Percentiles rank a stretch among this genome's conserved stretches.
Evolutionary conservation across 805 yeast species (phyloP).

Genomic region (Debaryomyces hansenii): DNA sequence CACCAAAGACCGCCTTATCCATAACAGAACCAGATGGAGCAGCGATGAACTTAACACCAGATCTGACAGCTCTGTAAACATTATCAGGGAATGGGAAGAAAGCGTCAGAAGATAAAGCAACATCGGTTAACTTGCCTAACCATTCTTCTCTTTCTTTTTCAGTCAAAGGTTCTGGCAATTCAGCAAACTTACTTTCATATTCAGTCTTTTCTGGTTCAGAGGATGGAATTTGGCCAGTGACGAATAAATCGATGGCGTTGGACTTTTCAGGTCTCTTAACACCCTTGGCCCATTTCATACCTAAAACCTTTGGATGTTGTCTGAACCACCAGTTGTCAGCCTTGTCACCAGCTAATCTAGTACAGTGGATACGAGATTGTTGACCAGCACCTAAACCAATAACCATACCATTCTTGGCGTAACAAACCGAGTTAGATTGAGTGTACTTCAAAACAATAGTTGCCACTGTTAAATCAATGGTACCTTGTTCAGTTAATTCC

Average conservation of each 20-base stretch:
- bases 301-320: slow-evolving; percentile 94
- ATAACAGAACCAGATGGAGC: slow-evolving; percentile 98
- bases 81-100: slow-evolving; percentile 99
- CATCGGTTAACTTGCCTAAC: slow-evolving; percentile 76
- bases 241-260: slow-evolving; percentile 93
- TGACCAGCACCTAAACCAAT: slow-evolving; percentile 99
- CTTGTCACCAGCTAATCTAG: slow-evolving; percentile 98
- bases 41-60: slow-evolving; percentile 94
- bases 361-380: slow-evolving; percentile 98
- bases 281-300: slow-evolving; percentile 96
- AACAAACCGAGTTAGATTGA: slow-evolving; percentile 97
- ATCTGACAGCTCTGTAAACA: slow-evolving; percentile 94
- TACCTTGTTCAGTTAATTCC: slow-evolving; percentile 85
- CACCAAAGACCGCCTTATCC: slow-evolving; percentile 94
- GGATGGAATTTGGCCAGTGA: slow-evolving; percentile 87
- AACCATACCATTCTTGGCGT: slow-evolving; percentile 99
- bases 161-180: slow-evolving; percentile 81
- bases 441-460: slow-evolving; percentile 97
- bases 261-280: slow-evolving; percentile 98
- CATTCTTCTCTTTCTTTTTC: slow-evolving; percentile 83
- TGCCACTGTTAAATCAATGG: slow-evolving; percentile 92
- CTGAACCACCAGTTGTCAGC: slow-evolving; percentile 99
- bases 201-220: slow-evolving; percentile 91
- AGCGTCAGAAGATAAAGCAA: slow-evolving; percentile 94
- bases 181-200: slow-evolving; percentile 85